phyloP scores from a whole-genome alignment of 108 stramenopile genomes.

The Bacterosira constricta region DNA sequence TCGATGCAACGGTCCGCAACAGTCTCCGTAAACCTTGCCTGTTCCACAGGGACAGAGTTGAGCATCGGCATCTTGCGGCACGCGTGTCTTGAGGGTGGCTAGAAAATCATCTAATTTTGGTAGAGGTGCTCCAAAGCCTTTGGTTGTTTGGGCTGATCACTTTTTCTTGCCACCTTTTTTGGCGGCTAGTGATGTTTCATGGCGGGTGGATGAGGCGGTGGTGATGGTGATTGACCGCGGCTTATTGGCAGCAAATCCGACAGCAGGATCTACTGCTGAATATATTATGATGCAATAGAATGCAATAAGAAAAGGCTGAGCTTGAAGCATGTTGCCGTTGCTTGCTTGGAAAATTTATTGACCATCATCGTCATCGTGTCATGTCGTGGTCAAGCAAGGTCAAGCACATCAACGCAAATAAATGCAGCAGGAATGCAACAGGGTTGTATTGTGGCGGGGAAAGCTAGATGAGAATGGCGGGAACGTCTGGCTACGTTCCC shows the following conservation, averaged over 20 bases:
- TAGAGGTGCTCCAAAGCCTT: constrained; percentile 72
- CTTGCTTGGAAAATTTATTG: background rate
- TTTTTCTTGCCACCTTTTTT: constrained; percentile 2
- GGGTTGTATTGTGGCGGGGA: too few species aligned
- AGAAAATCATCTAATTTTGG: constrained; percentile 53
- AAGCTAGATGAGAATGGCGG: too few species aligned
- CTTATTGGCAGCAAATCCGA: background rate
- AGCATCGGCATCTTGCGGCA: constrained; percentile 55
- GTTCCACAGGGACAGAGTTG: constrained; percentile 62
- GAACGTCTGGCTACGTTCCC: too few species aligned
- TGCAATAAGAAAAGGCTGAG: background rate
- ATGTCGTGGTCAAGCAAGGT: background rate
- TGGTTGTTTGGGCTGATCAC: constrained; percentile 23
- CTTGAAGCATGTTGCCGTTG: background rate
- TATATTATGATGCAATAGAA: background rate
- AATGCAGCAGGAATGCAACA: too few species aligned
- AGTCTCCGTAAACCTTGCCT: constrained; percentile 48
- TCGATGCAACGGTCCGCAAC: constrained; percentile 62
- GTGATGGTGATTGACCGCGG: background rate
- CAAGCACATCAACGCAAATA: too few species aligned
- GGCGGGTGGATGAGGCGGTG: background rate
- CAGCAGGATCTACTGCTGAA: background rate
- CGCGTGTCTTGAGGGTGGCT: constrained; percentile 55
- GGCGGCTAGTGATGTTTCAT: background rate
- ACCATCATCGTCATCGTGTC: background rate